Evolutionary conservation across 2,329 filamentous ascomycete genomes (phyloP), one percentile per base, ranked within the genome.

Genomic region (Calonectria crousiana): DNA sequence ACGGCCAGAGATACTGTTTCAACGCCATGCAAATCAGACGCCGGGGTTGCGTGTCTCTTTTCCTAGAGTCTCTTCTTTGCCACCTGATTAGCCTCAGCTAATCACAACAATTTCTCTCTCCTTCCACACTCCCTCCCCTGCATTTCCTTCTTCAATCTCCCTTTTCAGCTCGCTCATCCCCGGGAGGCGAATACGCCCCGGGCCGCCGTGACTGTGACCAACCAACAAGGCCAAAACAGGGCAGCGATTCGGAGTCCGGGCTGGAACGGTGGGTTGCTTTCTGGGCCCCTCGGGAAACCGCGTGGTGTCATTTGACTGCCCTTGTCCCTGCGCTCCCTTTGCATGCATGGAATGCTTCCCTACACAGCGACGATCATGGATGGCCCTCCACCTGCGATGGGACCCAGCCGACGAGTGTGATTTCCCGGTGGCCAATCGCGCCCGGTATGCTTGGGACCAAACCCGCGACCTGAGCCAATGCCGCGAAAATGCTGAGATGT

Each of bases 241-340:
- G 26, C 30, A 52, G n/a, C 36, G 47, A 52, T 53, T 56, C 28
- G 53, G 23, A 64, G 53, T n/a, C 49, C 77, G 70, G 77, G 71
- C 51, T 75, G 68, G 71, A 56, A 66, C 71, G 74, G 73, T 30
- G 76, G 77, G 78, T 72, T 69, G 66, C 66, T 68, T 74, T 69
- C 44, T 71, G n/a, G 28, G 52, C 38, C 38, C 36, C 49, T 32
- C 4, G 28, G 34, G 49, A 60, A 71, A 71, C 65, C 74, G 65
- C 67, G 64, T 73, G 71, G 69, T 79, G 69, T 70, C 67, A 69
- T 74, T 72, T 73, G 74, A 74, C 71, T 34, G 71, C 34, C 78
- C 74, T 70, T 78, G 75, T 71, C 77, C 78, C 74, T 78, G 74
- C 74, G 74, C 75, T 64, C 69, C 51, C 44, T 62, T 44, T 53